Percentiles rank a stretch among this genome's conserved stretches.
Evolutionary conservation across 2,329 filamentous ascomycete genomes (phyloP).

Genomic region (Penicillium sp.): DNA sequence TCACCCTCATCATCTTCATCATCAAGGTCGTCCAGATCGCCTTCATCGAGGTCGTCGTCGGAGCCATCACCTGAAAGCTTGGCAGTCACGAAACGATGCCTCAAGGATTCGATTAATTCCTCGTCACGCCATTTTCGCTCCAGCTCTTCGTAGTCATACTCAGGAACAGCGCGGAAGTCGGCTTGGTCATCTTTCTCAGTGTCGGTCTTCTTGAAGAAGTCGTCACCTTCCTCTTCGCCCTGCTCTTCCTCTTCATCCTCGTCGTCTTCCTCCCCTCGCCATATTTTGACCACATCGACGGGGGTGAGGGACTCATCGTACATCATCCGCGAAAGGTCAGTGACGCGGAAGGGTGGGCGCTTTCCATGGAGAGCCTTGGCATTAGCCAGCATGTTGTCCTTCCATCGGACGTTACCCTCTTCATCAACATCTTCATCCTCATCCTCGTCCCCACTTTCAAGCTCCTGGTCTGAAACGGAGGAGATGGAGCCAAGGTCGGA

Average conservation of each 20-base stretch:
- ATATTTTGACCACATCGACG: slow-evolving; percentile 69
- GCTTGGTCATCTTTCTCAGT: slow-evolving; percentile 46
- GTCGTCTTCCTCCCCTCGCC: slow-evolving; percentile 65
- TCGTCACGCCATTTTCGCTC: slow-evolving; percentile 80
- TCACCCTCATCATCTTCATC: slow-evolving; percentile 66
- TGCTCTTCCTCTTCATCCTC: slow-evolving; percentile 52
- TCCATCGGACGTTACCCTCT: slow-evolving; percentile 79
- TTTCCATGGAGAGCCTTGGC: slow-evolving; percentile 67
- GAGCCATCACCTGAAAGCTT: slow-evolving; percentile 56
- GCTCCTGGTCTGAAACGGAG: slow-evolving; percentile 53
- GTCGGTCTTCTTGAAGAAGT: slow-evolving; percentile 58
- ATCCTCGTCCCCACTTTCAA: slow-evolving; percentile 47
- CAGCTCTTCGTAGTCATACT: slow-evolving; percentile 73
- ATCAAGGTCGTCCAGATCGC: slow-evolving; percentile 50
- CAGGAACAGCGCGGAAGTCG: slow-evolving; percentile 75
- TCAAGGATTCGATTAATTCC: slow-evolving; percentile 70
- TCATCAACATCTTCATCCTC: slow-evolving; percentile 46
- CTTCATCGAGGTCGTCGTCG: slow-evolving; percentile 49
- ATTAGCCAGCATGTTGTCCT: slow-evolving; percentile 73
- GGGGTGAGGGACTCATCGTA: slow-evolving; percentile 79
- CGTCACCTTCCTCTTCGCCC: slow-evolving; percentile 62
- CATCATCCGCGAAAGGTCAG: slow-evolving; percentile 79
- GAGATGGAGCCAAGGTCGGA: slow-evolving; percentile 91
- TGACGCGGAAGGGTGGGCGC: slow-evolving; percentile 68
- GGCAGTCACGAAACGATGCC: slow-evolving; percentile 69